Evolutionary conservation across 495 filamentous ascomycete species (phyloP).

Genomic region (Entonaema liquescens): DNA sequence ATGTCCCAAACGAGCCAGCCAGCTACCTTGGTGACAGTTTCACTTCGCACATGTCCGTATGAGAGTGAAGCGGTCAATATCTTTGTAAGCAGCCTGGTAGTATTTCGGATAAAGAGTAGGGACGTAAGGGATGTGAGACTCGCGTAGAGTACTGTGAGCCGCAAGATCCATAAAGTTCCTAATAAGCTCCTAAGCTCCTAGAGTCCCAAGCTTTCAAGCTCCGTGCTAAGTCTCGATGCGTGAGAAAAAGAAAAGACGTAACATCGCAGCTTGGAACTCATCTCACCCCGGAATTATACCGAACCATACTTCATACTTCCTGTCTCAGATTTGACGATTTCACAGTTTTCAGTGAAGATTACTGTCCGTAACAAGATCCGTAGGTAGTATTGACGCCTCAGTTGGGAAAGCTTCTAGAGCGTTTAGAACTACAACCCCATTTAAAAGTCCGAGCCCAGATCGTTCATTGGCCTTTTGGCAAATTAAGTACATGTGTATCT

Average conservation of each 20-base stretch:
- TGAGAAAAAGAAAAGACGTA: constrained; percentile 15
- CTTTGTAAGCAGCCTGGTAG: constrained; percentile 17
- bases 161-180: constrained; percentile 11
- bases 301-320: neutral
- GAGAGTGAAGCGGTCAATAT: constrained; percentile 33
- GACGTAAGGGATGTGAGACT: constrained; percentile 31
- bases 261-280: constrained; percentile 3
- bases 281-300: constrained; percentile 25
- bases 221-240: constrained; percentile 1
- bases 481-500: constrained; percentile 11
- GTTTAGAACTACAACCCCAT: neutral
- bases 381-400: constrained; percentile 8
- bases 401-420: constrained; percentile 28
- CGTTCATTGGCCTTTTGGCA: constrained; percentile 17
- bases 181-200: neutral
- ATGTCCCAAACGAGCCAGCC: constrained; percentile 31
- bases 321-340: neutral
- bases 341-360: neutral
- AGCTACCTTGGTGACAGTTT: constrained; percentile 28
- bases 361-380: neutral
- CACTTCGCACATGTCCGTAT: constrained; percentile 40
- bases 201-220: neutral
- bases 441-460: neutral
- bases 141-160: constrained; percentile 27
- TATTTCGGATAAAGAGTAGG: constrained; percentile 4